Conservation (phyloP, 805 yeast species). For the Jamesozyma lodderae region DNA sequence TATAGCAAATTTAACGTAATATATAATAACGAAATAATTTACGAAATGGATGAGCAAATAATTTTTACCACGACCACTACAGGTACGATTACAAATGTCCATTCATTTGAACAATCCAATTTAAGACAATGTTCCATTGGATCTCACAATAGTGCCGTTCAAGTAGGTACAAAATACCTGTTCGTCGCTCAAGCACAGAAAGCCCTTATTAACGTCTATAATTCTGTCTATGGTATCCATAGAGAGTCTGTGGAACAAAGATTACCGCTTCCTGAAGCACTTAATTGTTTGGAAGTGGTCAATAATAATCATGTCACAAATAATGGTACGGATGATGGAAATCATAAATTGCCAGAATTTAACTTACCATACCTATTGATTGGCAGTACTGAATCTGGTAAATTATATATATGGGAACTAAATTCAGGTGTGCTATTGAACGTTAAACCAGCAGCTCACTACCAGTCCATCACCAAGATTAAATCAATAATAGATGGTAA, state of each 20-base stretch:
- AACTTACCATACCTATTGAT: slow-evolving; percentile 61
- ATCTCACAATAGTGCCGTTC: slow-evolving; percentile 40
- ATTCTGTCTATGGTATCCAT: slow-evolving; percentile 32
- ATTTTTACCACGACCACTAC: slow-evolving; percentile 25
- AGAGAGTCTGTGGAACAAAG: slow-evolving; percentile 59
- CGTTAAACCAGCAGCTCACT: slow-evolving; percentile 69
- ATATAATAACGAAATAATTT: too few relatives aligned
- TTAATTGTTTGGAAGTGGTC: slow-evolving; percentile 39
- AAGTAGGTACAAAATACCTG: slow-evolving; percentile 48
- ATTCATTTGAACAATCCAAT: slow-evolving; percentile 25
- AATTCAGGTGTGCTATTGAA: slow-evolving; percentile 62
- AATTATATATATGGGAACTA: slow-evolving; percentile 78
- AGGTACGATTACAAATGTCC: slow-evolving; percentile 23
- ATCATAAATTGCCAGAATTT: slow-evolving; percentile 32
- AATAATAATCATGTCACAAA: slow-evolving; percentile 11
- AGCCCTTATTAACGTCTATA: slow-evolving; percentile 67
- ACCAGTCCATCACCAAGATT: slow-evolving; percentile 59
- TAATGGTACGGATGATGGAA: neutral
- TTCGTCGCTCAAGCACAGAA: slow-evolving; percentile 60
- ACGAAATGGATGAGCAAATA: slow-evolving; percentile 20
- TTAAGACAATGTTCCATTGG: slow-evolving; percentile 36
- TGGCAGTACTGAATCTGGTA: slow-evolving; percentile 52
- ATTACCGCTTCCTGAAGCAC: slow-evolving; percentile 75
- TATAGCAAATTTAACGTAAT: too few relatives aligned
- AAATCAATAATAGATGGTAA: slow-evolving; percentile 54